These are phyloP conservation scores for Boletus eberwhitei DNA, from an alignment of 768 basidiomycete species.

Conservation along the genomic window DNA sequence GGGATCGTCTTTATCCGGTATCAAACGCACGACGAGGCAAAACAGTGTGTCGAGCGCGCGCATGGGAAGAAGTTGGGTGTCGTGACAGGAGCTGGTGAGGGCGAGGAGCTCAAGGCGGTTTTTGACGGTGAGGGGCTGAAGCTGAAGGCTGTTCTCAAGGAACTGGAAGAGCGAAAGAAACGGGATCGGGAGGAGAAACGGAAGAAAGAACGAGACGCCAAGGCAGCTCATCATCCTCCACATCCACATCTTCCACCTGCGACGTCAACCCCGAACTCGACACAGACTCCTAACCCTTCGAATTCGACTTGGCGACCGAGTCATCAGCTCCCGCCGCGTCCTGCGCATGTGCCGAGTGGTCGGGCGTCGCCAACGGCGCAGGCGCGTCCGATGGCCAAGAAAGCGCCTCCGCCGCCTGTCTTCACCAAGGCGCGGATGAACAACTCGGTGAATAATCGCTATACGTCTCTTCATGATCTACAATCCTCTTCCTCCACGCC, in stretches of 20 bases:
- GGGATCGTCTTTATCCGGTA: conserved; percentile 80
- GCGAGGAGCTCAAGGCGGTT: conserved; percentile 68
- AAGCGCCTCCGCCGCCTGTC: conserved; percentile 17
- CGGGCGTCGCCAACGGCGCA: conserved; percentile 27
- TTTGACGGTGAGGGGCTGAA: conserved; percentile 73
- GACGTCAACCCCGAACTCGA: conserved; percentile 27
- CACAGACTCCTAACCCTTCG: conserved; percentile 23
- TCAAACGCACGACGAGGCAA: conserved; percentile 62
- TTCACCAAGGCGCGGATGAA: conserved; percentile 28
- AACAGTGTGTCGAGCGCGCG: conserved; percentile 58
- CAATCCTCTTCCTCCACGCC: conserved; percentile 38
- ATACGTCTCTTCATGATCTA: conserved; percentile 19
- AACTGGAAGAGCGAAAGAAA: conserved; percentile 51
- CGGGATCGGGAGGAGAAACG: conserved; percentile 48
- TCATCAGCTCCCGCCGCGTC: conserved; percentile 30
- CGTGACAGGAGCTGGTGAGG: conserved; percentile 40
- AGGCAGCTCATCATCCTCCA: conserved; percentile 14
- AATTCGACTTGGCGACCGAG: conserved; percentile 22
- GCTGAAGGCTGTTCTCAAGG: conserved; percentile 62
- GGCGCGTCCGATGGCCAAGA: conserved; percentile 29
- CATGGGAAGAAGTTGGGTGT: conserved; percentile 61
- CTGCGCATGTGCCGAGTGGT: conserved; percentile 23
- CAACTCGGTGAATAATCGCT: conserved; percentile 23
- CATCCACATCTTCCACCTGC: conserved; percentile 13
- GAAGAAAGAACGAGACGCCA: conserved; percentile 36